Evolutionary conservation across 2,329 filamentous ascomycete genomes (phyloP).

Genomic region (Colletotrichum sp.): DNA sequence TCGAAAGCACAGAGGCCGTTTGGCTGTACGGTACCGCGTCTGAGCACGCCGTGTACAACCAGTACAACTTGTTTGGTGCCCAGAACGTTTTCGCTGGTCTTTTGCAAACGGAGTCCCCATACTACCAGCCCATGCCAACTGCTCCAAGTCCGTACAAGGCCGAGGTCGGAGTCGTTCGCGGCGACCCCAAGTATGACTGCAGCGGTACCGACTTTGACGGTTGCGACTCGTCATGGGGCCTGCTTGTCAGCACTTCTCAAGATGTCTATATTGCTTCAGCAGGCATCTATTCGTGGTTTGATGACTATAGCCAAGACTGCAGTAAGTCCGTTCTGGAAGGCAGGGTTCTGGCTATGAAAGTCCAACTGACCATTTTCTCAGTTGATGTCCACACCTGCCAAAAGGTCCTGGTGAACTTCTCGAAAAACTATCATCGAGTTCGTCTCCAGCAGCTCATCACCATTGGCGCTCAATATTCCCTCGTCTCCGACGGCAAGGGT

Average conservation of each 20-base stretch:
- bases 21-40: constrained; percentile 51
- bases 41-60: constrained; percentile 56
- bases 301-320: constrained; percentile 23
- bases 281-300: constrained; percentile 31
- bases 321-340: too few relatives aligned
- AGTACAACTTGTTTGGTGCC: constrained; percentile 55
- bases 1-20: constrained; percentile 32
- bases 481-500: constrained; percentile 26
- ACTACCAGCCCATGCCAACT: constrained; percentile 50
- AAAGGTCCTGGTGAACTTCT: constrained; percentile 23
- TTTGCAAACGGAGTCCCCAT: constrained; percentile 73
- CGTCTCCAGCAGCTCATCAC: constrained; percentile 31
- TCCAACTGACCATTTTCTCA: fast-evolving
- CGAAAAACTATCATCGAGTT: constrained; percentile 26
- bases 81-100: constrained; percentile 59
- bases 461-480: constrained; percentile 34
- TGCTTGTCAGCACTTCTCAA: constrained; percentile 9
- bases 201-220: constrained; percentile 7
- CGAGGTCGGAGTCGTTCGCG: neutral
- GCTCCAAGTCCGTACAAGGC: constrained; percentile 23
- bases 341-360: too few relatives aligned
- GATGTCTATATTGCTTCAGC: constrained; percentile 28
- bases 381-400: constrained; percentile 23
- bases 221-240: constrained; percentile 28
- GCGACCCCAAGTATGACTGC: constrained; percentile 23